Conservation (phyloP, 2,329 filamentous ascomycete genomes). For the Sordariomycetes sp. region DNA sequence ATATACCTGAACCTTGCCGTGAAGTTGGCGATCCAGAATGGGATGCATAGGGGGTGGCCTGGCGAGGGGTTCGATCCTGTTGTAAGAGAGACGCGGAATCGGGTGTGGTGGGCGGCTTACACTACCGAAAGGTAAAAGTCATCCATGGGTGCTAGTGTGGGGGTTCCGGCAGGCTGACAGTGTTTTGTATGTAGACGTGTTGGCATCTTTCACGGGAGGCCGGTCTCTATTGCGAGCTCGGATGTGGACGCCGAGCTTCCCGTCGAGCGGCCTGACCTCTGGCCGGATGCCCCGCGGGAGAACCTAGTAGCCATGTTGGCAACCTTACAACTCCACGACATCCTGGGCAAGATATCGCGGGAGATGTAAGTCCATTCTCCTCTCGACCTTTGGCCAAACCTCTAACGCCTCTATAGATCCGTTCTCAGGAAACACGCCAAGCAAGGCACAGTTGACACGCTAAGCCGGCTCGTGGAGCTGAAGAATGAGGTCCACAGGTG, state of each 20-base stretch:
- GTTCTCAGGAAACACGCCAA: constrained; percentile 18
- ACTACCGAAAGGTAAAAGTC: constrained; percentile 35
- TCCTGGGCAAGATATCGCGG: constrained; percentile 21
- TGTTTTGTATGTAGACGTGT: constrained; percentile 26
- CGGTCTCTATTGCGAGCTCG: constrained; percentile 34
- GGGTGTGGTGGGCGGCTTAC: constrained; percentile 44
- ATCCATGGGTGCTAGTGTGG: neutral
- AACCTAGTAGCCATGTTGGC: constrained; percentile 33
- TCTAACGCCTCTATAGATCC: constrained; percentile 13
- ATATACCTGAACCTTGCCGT: constrained; percentile 42
- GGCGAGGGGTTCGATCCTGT: constrained; percentile 30
- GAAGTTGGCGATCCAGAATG: constrained; percentile 45
- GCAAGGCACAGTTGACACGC: constrained; percentile 16
- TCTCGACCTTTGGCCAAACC: neutral
- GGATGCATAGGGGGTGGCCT: constrained; percentile 40
- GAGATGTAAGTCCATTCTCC: constrained; percentile 17
- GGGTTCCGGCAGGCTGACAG: neutral
- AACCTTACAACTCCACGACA: constrained; percentile 21
- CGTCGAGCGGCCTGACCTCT: constrained; percentile 15
- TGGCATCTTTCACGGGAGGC: constrained; percentile 40
- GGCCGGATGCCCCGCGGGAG: constrained; percentile 23
- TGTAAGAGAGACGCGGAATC: constrained; percentile 36
- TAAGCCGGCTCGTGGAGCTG: constrained; percentile 19
- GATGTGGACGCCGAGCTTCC: constrained; percentile 42
- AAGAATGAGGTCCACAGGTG: constrained; percentile 21